Conservation (phyloP, 169 alveolate species). For the Eimeria sp. region DNA sequence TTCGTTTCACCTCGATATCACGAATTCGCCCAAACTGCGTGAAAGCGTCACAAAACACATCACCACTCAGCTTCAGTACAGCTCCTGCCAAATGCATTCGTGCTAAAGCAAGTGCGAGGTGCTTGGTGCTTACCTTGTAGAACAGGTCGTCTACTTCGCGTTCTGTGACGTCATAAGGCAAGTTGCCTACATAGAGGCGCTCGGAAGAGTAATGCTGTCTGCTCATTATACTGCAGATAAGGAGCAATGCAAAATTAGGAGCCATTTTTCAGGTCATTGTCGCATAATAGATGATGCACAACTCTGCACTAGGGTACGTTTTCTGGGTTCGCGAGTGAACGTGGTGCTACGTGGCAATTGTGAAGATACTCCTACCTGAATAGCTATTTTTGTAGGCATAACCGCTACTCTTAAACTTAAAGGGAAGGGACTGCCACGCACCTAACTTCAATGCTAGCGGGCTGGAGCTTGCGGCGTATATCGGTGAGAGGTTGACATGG, state of each 20-base stretch:
- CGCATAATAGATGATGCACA: slow-evolving; percentile 7
- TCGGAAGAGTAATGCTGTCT: slow-evolving; percentile 35
- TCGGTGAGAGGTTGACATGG: slow-evolving; percentile 64
- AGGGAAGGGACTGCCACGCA: slow-evolving; percentile 18
- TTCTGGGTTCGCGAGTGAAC: not conserved
- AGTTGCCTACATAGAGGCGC: slow-evolving; percentile 62
- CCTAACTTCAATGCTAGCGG: slow-evolving; percentile 61
- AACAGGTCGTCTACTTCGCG: slow-evolving; percentile 58
- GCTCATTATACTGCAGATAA: slow-evolving; percentile 39
- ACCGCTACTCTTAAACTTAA: not conserved
- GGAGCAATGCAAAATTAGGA: not conserved
- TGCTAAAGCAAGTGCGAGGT: not conserved
- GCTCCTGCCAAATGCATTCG: not conserved
- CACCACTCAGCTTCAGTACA: not conserved
- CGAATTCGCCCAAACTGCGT: slow-evolving; percentile 89
- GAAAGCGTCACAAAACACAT: not conserved
- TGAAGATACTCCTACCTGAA: not conserved
- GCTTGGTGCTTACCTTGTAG: slow-evolving; percentile 33
- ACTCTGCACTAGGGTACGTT: not conserved
- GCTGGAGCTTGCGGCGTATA: slow-evolving; percentile 41
- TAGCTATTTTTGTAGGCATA: not conserved
- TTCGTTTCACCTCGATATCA: slow-evolving; percentile 88
- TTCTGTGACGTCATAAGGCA: slow-evolving; percentile 66
- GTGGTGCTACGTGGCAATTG: slow-evolving; percentile 8
- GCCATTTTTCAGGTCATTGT: not conserved